Conservation (phyloP, 2,329 filamentous ascomycete genomes). For the Tolypocladium inflatum region DNA sequence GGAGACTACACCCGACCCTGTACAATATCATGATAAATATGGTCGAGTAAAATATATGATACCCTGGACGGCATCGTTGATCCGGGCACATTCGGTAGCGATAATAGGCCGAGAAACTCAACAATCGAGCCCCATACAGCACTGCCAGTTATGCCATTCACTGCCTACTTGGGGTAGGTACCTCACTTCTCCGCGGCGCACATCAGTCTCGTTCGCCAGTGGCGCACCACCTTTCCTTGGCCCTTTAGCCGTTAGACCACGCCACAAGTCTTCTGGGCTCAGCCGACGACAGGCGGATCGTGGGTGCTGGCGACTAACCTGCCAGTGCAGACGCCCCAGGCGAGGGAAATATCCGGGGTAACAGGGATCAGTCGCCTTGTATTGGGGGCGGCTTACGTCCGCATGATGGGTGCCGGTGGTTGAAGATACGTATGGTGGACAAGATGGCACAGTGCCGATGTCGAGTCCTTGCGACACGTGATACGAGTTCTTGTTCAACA, state of each 20-base stretch:
- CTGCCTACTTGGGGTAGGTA: not conserved
- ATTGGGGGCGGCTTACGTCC: not conserved
- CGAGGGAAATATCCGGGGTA: not conserved
- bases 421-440: not conserved
- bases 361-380: not conserved
- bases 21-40: not conserved
- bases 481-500: no score
- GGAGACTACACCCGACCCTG: not conserved
- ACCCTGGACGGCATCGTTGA: not conserved
- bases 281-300: not conserved
- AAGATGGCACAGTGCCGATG: not conserved
- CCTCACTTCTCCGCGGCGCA: no score
- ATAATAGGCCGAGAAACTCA: no score
- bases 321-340: not conserved
- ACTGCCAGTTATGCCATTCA: no score
- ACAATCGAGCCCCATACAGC: not conserved
- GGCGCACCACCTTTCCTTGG: not conserved
- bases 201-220: not conserved
- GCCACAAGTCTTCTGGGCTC: not conserved
- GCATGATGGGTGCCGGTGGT: not conserved
- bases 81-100: no score
- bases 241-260: not conserved
- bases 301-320: not conserved
- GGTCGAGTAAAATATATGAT: not conserved
- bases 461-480: not conserved